Percentiles rank a stretch among this genome's conserved stretches.
These are phyloP conservation scores for Beauveria sp. DNA, from an alignment of 2,329 filamentous ascomycete genomes.

Conservation along the genomic window DNA sequence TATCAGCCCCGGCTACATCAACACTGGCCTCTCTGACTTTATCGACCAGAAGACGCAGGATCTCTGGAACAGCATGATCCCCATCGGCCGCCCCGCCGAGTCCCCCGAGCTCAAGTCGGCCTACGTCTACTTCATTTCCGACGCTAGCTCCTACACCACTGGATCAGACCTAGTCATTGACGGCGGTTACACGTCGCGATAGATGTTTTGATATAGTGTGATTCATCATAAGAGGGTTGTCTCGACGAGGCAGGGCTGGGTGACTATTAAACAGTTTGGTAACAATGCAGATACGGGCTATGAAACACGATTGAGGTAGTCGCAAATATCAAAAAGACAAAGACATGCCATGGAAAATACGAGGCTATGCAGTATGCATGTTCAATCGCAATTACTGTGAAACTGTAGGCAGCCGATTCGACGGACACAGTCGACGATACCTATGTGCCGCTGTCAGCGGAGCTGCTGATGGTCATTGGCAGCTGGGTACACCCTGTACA, in stretches of 20 bases:
- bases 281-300: too few relatives aligned
- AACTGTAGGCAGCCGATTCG: too few relatives aligned
- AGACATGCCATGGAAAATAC: too few relatives aligned
- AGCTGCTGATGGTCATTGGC: too few relatives aligned
- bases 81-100: conserved; percentile 61
- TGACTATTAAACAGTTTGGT: too few relatives aligned
- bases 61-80: conserved; percentile 68
- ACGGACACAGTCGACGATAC: too few relatives aligned
- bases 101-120: conserved; percentile 67
- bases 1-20: conserved; percentile 61
- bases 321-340: too few relatives aligned
- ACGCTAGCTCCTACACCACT: conserved; percentile 69
- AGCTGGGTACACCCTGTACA: too few relatives aligned
- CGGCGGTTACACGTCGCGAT: conserved; percentile 55
- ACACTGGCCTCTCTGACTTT: conserved; percentile 60
- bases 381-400: too few relatives aligned
- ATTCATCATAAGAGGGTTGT: neutral
- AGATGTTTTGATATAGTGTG: conserved; percentile 13
- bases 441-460: too few relatives aligned
- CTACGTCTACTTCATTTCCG: conserved; percentile 70
- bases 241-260: neutral
- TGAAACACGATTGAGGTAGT: too few relatives aligned
- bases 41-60: conserved; percentile 59
- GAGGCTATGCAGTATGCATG: too few relatives aligned
- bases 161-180: conserved; percentile 65